Conservation (phyloP, 1,139 yeast species). For the Diutina pseudorugosa region DNA sequence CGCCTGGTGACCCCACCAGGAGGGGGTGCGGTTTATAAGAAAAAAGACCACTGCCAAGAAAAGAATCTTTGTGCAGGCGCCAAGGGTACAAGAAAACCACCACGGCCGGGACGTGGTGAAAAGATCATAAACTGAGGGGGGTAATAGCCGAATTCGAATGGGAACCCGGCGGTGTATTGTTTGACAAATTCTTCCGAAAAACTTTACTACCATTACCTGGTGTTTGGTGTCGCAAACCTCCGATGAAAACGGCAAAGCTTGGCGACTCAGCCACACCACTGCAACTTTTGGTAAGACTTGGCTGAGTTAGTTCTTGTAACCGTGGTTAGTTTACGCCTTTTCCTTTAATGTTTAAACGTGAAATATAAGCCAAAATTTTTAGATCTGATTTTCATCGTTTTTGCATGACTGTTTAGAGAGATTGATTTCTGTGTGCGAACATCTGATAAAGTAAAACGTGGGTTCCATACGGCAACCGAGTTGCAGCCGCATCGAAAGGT, state of each 20-base stretch:
- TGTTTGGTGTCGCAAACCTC: no score
- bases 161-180: background rate
- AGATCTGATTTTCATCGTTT: background rate
- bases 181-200: background rate
- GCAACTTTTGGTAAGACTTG: background rate
- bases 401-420: background rate
- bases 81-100: background rate
- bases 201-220: background rate
- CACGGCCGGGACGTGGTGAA: background rate
- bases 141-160: background rate
- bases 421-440: background rate
- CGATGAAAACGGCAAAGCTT: background rate
- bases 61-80: background rate
- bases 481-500: background rate
- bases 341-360: background rate
- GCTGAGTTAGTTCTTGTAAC: background rate
- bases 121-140: background rate
- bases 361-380: no score
- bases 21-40: constrained; percentile 1
- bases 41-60: constrained; percentile 4
- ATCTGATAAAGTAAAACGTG: background rate
- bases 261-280: constrained; percentile 3
- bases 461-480: background rate
- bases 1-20: background rate
- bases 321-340: background rate